A percentile compares a stretch with the other conserved stretches of the same genome.
Conservation (phyloP, 1,284 basidiomycete species). For the Irpex sp. region DNA sequence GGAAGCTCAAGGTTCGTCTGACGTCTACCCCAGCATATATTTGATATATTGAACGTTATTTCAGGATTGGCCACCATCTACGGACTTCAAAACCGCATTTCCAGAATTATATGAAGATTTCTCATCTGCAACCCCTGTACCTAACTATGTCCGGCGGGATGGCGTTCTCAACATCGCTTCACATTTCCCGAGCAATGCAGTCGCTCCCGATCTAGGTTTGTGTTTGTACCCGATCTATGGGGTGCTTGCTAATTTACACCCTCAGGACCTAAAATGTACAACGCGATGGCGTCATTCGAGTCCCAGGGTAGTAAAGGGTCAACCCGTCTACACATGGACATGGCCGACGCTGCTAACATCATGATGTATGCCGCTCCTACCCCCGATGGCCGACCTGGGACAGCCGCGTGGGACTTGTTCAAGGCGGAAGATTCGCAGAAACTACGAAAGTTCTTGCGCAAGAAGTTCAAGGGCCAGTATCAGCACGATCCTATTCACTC, state of each 20-base stretch:
- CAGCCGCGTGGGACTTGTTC: constrained; percentile 91
- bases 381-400: constrained; percentile 65
- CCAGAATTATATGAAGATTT: constrained; percentile 90
- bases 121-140: constrained; percentile 75
- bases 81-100: constrained; percentile 79
- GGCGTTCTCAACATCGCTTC: constrained; percentile 84
- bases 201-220: constrained; percentile 82
- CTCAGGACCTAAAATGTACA: constrained; percentile 77
- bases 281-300: constrained; percentile 64
- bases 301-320: constrained; percentile 67
- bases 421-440: constrained; percentile 77
- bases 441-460: constrained; percentile 68
- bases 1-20: constrained; percentile 75
- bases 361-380: constrained; percentile 72
- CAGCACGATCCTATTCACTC: constrained; percentile 85
- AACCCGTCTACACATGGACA: constrained; percentile 92
- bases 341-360: constrained; percentile 92
- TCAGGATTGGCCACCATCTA: constrained; percentile 88
- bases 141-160: constrained; percentile 83
- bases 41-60: not conserved
- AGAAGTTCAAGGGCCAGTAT: constrained; percentile 46
- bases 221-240: constrained; percentile 28
- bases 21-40: not conserved
- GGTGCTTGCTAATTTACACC: constrained; percentile 8
- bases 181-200: constrained; percentile 80